Evolutionary conservation across 2,329 filamentous ascomycete species (phyloP), one percentile per base, ranked within the genome.

Genomic region (Harringtonia aguacate): DNA sequence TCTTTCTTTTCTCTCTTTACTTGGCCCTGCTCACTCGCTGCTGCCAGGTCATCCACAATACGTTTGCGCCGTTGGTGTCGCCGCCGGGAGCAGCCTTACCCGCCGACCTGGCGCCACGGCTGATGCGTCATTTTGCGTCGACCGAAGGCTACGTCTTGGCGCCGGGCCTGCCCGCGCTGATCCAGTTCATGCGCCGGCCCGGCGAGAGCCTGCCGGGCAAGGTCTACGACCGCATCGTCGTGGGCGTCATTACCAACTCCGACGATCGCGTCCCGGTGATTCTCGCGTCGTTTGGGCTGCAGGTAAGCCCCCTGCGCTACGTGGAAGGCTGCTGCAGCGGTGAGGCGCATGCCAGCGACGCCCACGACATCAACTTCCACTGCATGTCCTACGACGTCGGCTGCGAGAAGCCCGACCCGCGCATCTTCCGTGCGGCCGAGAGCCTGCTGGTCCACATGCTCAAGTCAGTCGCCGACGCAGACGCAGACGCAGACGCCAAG

Each of bases 321-420:
- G 21, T 24, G 10, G 29, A n/a, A 6, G 24, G 24, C 24, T 7
- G 24, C 24, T 6, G 24, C 24, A 27, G 10, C 10, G 7, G 6
- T 10, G 24, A 27, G 24, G 10, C 24, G 24, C 24, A 27, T 10
- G 24, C 24, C 7, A 10, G 24, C 24, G 24, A 27, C 24, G 24
- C 31, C 27, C 40, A 52, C 41, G 61, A 58, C 50, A 60, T 81
- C 36, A 69, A 74, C 52, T 79, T 81, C 48, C 65, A 73, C 8
- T 72, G 74, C 47, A 68, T 80, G 55, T 81, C 77, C 18, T 83
- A 82, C 50, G 76, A 81, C 51, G 71, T 75, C 5, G 78, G 77
- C 0, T 55, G 60, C 21, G 73, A 76, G 50, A 84, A 84, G 55
- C 79, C 79, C 0, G 64, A 77, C 42, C 49, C 46, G 9, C 50